Conservation (phyloP, 257 asterid genomes). For the Jacaranda copaia region DNA sequence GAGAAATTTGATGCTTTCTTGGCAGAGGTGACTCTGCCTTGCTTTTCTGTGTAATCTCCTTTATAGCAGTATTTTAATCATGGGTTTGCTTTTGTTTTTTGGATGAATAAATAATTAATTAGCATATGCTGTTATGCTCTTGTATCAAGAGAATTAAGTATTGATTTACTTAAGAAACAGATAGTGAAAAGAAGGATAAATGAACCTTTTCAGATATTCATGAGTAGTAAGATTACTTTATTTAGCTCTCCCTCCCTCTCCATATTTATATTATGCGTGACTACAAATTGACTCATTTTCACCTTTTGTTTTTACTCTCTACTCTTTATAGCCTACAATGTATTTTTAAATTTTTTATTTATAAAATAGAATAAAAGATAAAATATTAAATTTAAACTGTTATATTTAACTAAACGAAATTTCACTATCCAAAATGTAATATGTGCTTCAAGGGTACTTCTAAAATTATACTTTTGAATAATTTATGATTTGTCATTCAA, state of each 20-base stretch:
- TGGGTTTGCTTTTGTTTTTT: slow-evolving; percentile 7
- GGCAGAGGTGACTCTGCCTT: slow-evolving; percentile 37
- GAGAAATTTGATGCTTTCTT: slow-evolving; percentile 42
- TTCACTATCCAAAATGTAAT: no score
- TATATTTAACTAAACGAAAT: no score
- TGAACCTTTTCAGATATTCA: slow-evolving; percentile 56
- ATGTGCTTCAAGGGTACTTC: background rate
- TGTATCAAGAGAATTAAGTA: slow-evolving; percentile 37
- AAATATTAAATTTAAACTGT: no score
- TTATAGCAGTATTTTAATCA: slow-evolving; percentile 22
- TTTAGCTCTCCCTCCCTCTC: slow-evolving; percentile 3
- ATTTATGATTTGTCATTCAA: background rate
- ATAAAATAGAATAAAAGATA: no score
- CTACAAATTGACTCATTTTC: no score
- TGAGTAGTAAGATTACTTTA: slow-evolving; percentile 43
- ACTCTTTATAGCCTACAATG: no score
- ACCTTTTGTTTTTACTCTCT: no score
- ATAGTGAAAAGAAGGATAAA: slow-evolving; percentile 34
- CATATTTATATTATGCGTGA: no score
- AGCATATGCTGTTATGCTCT: slow-evolving; percentile 35
- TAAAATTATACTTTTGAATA: background rate
- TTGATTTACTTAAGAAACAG: slow-evolving; percentile 30
- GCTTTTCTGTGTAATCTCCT: slow-evolving; percentile 45
- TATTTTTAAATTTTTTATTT: no score
- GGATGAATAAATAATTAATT: background rate